A percentile compares a stretch with the other conserved stretches of the same genome.
Evolutionary conservation across 768 basidiomycete genomes (phyloP).

Genomic region (Boletus reticuloceps): DNA sequence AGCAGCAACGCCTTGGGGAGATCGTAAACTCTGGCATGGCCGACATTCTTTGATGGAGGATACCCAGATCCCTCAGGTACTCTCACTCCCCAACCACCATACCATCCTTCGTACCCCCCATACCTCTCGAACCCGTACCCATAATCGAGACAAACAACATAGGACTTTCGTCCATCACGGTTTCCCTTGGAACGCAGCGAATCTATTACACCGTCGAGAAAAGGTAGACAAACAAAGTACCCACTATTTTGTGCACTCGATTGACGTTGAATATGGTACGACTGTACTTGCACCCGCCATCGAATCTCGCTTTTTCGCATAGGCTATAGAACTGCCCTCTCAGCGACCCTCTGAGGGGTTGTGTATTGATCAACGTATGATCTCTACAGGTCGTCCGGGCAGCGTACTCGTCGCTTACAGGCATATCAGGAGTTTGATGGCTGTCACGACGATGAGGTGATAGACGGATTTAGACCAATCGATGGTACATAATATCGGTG

Average conservation of each 20-base stretch:
- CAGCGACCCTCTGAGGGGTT: constrained; percentile 9
- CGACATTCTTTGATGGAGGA: background rate
- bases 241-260: constrained; percentile 13
- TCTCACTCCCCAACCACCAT: constrained; percentile 8
- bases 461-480: background rate
- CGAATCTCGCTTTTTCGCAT: constrained; percentile 4
- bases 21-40: background rate
- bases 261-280: constrained; percentile 19
- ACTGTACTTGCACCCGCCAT: constrained; percentile 14
- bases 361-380: constrained; percentile 9
- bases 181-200: background rate
- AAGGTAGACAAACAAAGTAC: background rate
- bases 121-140: constrained; percentile 16
- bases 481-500: no score
- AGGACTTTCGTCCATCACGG: constrained; percentile 2
- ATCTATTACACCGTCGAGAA: no score
- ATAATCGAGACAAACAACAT: constrained; percentile 8
- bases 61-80: background rate
- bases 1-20: constrained; percentile 10
- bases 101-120: constrained; percentile 7
- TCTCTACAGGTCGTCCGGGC: constrained; percentile 17
- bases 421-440: constrained; percentile 4
- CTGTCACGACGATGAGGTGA: background rate
- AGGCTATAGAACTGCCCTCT: background rate
- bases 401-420: constrained; percentile 17